Evolutionary conservation across 1,139 yeast genomes (phyloP).

Genomic region (Arxiozyma heterogenica): DNA sequence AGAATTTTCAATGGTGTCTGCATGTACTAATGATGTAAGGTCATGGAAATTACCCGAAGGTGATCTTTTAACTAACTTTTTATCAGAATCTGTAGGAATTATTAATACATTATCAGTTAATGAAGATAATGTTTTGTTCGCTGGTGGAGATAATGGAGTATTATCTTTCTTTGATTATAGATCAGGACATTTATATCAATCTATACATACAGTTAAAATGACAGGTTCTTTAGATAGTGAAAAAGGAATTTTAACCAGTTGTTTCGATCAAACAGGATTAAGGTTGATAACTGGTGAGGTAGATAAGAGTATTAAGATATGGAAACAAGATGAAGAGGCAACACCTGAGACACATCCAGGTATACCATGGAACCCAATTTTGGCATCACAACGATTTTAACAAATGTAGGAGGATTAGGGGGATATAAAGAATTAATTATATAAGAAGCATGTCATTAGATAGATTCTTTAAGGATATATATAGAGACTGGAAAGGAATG

Average conservation of each 20-base stretch:
- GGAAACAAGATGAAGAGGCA: conserved; percentile 53
- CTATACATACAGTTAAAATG: conserved; percentile 42
- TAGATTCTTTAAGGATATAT: background rate
- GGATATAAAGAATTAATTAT: background rate
- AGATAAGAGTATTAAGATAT: conserved; percentile 80
- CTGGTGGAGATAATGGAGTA: conserved; percentile 80
- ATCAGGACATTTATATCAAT: conserved; percentile 55
- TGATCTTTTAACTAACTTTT: conserved; percentile 48
- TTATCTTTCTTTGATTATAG: conserved; percentile 74
- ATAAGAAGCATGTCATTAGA: background rate
- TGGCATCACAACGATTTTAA: conserved; percentile 25
- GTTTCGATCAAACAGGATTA: conserved; percentile 73
- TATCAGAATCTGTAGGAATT: conserved; percentile 42
- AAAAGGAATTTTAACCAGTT: conserved; percentile 59
- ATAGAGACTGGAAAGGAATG: background rate
- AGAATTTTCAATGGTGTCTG: conserved; percentile 73
- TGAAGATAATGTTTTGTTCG: conserved; percentile 58
- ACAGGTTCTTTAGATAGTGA: conserved; percentile 67
- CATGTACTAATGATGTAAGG: conserved; percentile 67
- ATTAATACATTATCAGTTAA: conserved; percentile 64
- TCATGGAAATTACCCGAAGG: conserved; percentile 84
- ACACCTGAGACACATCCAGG: conserved; percentile 42
- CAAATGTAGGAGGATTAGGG: background rate
- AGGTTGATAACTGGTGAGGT: conserved; percentile 80
- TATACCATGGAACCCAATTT: conserved; percentile 38